Evolutionary conservation across 208 protist species (phyloP), one percentile per base, ranked within the genome.

Genomic region (Trypanosoma melophagium): DNA sequence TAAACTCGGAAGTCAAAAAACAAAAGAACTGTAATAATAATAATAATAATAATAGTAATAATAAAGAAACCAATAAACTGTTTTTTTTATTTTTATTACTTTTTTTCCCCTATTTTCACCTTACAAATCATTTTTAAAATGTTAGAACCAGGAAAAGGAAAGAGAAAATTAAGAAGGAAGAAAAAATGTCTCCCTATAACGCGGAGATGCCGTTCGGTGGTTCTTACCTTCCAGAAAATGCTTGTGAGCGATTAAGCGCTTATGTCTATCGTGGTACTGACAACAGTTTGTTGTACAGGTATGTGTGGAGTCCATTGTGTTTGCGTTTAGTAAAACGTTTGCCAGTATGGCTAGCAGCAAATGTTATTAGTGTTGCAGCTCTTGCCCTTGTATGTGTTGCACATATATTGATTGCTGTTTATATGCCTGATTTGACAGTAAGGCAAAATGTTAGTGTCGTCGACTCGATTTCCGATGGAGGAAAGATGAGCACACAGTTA

Each of bases 301-400:
- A 92, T 76, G 55, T 96, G 54, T 93, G 86, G 80, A 54, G 77
- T 3, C 84, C 87, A 2, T 68, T 92, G 0, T 92, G 81, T 67
- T 55, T 51, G 2, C 10, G 31, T 8, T 56, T 79, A 3, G 87
- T 93, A 13, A 25, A 67, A 0, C 65, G 72, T 44, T 71, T 96
- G 0, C 93, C 90, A 4, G 72, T 80, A 21, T 96, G 87, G 87
- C 67, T 95, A 12, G 76, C 89, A 10, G 79, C 93, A 12, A 96
- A 96, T 71, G 73, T 85, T 0, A 97, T 98, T 54, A 98, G 89
- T 5, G 60, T 97, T 21, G 52, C 66, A 13, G 94, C 89, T 8
- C 79, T 98, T 1, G 45, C 87, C 21, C 74, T 81, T 49, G 86
- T 95, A 16, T 75, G 79, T 52, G 2, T 86, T 35, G 79, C 84